These are phyloP conservation scores for Malassezia dermatis DNA, from an alignment of 1,284 basidiomycete species.

Conservation along the genomic window DNA sequence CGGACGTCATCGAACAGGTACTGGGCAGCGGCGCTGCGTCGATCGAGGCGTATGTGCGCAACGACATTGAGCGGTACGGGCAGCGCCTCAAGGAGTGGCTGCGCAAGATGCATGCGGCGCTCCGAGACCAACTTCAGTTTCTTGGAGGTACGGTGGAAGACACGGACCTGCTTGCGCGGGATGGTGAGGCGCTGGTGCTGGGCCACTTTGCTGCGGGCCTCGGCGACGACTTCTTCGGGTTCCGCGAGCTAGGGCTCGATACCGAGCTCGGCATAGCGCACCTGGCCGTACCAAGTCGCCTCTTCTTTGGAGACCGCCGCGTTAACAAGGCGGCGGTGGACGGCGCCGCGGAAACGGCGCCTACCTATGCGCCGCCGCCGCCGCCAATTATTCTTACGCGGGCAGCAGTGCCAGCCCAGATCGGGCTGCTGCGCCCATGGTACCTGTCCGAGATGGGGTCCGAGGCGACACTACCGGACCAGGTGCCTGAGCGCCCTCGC, in stretches of 20 bases:
- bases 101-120: constrained; percentile 70
- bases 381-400: constrained; percentile 63
- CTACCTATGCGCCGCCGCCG: constrained; percentile 65
- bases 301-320: constrained; percentile 60
- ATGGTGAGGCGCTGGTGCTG: constrained; percentile 61
- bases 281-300: constrained; percentile 65
- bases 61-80: constrained; percentile 77
- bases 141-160: constrained; percentile 50
- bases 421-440: constrained; percentile 71
- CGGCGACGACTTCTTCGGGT: constrained; percentile 85
- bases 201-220: constrained; percentile 77
- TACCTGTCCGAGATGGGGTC: constrained; percentile 48
- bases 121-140: constrained; percentile 60
- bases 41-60: constrained; percentile 74
- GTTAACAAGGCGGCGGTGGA: neutral
- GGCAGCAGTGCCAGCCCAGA: constrained; percentile 61
- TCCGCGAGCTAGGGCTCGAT: constrained; percentile 77
- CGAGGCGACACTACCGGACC: constrained; percentile 25
- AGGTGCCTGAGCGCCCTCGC: constrained; percentile 33
- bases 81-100: constrained; percentile 65
- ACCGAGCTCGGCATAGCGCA: constrained; percentile 70
- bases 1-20: constrained; percentile 86
- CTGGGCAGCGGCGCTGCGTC: constrained; percentile 64
- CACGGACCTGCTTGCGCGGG: constrained; percentile 72
- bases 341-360: neutral